Evolutionary conservation across 768 basidiomycete species (phyloP).

Genomic region (Leccinum olivaceopallidum): DNA sequence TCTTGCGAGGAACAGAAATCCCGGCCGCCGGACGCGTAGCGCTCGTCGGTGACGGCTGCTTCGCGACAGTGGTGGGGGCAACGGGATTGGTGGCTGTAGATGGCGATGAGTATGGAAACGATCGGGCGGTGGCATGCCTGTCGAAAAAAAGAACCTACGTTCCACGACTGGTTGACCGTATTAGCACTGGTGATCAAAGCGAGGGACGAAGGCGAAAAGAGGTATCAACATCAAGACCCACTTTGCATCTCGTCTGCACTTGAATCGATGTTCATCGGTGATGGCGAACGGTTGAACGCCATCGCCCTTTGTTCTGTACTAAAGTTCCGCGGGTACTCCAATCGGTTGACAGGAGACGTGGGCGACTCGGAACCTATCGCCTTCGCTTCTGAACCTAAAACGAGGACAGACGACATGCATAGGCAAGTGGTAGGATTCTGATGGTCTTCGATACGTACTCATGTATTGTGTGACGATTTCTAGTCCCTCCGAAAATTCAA

Average conservation of each 20-base stretch:
- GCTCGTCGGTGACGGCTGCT: background rate
- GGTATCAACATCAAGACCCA: conserved; percentile 2
- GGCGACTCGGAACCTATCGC: conserved; percentile 18
- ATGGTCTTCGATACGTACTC: conserved; percentile 17
- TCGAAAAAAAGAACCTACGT: conserved; percentile 8
- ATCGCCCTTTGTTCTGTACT: conserved; percentile 8
- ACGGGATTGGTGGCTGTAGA: conserved; percentile 6
- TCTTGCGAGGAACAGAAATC: conserved; percentile 13
- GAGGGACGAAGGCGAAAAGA: background rate
- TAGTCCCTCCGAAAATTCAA: conserved; percentile 19
- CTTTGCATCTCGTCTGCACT: conserved; percentile 17
- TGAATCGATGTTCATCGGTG: conserved; percentile 27
- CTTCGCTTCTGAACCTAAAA: conserved; percentile 10
- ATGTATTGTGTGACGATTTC: conserved; percentile 14
- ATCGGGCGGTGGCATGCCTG: background rate
- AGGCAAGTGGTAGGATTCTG: background rate
- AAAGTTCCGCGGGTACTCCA: conserved; percentile 27
- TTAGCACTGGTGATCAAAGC: conserved; percentile 7
- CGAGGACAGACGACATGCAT: background rate
- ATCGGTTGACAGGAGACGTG: conserved; percentile 12
- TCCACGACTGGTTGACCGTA: conserved; percentile 13
- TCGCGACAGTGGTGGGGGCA: background rate
- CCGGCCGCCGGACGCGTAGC: background rate
- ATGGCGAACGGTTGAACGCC: conserved; percentile 13
- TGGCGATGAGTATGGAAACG: conserved; percentile 8